phyloP scores from a whole-genome alignment of 257 asterid genomes.

The Eucommia ulmoides region DNA sequence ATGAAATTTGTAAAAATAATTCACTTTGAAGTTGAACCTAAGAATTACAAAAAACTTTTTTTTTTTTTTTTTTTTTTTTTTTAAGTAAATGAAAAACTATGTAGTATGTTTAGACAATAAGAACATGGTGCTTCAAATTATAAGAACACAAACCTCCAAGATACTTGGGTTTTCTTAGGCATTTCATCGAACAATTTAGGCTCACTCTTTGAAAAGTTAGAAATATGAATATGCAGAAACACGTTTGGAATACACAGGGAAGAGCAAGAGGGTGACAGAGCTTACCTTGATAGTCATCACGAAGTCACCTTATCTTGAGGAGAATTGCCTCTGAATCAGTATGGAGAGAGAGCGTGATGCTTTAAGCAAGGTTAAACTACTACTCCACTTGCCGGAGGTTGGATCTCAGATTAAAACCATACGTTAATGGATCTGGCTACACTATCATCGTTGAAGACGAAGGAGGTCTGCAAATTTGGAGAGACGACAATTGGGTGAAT shows the following conservation, averaged over 20 bases:
- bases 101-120: too few relatives aligned
- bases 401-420: conserved; percentile 55
- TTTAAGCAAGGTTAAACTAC: conserved; percentile 48
- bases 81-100: too few relatives aligned
- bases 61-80: too few relatives aligned
- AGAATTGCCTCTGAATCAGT: conserved; percentile 27
- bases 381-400: conserved; percentile 64
- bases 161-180: too few relatives aligned
- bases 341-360: conserved; percentile 24
- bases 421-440: conserved; percentile 46
- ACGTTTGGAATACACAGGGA: conserved; percentile 27
- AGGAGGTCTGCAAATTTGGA: conserved; percentile 55
- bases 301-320: conserved; percentile 28
- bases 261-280: conserved; percentile 9
- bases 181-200: too few relatives aligned
- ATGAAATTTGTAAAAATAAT: too few relatives aligned
- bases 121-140: too few relatives aligned
- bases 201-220: too few relatives aligned
- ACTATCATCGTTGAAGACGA: conserved; percentile 54
- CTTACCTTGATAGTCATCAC: conserved; percentile 34
- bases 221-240: too few relatives aligned
- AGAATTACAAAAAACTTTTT: too few relatives aligned
- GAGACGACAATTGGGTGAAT: conserved; percentile 39
- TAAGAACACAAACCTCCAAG: too few relatives aligned
- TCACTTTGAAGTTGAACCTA: too few relatives aligned